phyloP scores from a whole-genome alignment of 116 monocot species.

The Dioscorea cayenensis region DNA sequence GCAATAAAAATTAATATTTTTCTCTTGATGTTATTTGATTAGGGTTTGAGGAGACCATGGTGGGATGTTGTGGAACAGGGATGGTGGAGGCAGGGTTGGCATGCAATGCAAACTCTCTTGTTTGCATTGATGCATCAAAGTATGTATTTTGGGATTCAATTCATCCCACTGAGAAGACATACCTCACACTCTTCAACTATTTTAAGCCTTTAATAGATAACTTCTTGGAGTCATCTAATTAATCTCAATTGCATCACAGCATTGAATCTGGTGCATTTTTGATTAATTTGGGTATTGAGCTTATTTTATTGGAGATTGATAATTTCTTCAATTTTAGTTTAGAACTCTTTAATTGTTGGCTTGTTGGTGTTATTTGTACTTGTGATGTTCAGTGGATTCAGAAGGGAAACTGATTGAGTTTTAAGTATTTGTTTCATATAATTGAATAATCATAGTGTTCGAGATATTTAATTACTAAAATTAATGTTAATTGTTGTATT shows the following conservation, averaged over 20 bases:
- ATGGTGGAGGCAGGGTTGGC: conserved; percentile 39
- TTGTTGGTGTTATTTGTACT: too few species aligned
- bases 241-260: background rate
- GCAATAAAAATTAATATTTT: background rate
- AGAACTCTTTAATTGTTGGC: too few species aligned
- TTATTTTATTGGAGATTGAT: too few species aligned
- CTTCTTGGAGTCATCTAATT: background rate
- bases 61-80: conserved; percentile 67
- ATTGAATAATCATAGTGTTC: too few species aligned
- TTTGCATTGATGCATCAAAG: conserved; percentile 47
- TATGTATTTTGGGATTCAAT: conserved; percentile 68
- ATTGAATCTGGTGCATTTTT: too few species aligned
- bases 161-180: conserved; percentile 54
- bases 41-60: conserved; percentile 39
- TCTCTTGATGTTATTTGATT: background rate
- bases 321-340: too few species aligned
- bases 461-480: too few species aligned
- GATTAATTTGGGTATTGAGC: too few species aligned
- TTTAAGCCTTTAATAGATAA: conserved; percentile 20
- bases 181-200: conserved; percentile 24
- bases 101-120: conserved; percentile 36
- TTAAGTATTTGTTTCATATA: too few species aligned
- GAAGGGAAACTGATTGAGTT: too few species aligned
- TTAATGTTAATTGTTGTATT: too few species aligned
- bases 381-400: too few species aligned